A percentile compares a stretch with the other conserved stretches of the same genome.
Conservation (phyloP, 257 asterid genomes). For the Lycium barbarum region DNA sequence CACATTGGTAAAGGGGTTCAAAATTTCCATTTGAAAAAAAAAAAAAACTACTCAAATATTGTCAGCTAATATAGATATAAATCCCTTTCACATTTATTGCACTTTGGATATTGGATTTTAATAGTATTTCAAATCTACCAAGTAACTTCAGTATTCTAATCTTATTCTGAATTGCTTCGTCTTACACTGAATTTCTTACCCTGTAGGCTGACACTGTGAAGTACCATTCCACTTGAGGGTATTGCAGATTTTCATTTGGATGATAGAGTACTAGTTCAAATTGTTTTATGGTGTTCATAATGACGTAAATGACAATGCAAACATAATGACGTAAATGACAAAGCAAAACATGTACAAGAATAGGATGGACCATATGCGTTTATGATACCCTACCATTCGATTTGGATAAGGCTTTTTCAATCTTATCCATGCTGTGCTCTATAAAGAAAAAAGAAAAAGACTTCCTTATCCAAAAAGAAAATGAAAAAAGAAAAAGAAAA, state of each 20-base stretch:
- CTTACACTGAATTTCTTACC: neutral
- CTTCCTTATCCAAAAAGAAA: neutral
- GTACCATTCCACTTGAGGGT: neutral
- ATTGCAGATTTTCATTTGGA: conserved; percentile 2
- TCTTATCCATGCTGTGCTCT: neutral
- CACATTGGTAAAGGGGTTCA: too few relatives aligned
- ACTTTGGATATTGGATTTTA: neutral
- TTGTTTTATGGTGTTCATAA: neutral
- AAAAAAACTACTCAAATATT: neutral
- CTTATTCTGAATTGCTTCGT: neutral
- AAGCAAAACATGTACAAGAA: neutral
- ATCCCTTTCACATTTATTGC: neutral
- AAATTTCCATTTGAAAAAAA: too few relatives aligned
- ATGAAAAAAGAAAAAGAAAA: too few relatives aligned
- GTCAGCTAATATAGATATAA: neutral
- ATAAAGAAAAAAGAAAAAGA: neutral
- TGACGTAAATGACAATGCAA: neutral
- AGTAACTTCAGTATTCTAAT: neutral
- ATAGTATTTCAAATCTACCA: neutral
- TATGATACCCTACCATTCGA: neutral
- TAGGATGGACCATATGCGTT: neutral
- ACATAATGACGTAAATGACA: neutral
- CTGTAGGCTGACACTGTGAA: neutral
- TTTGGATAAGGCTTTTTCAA: neutral
- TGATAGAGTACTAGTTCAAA: neutral